Base-by-base conservation (phyloP, 805 yeast genomes). In the Candida multigemmis region DNA sequence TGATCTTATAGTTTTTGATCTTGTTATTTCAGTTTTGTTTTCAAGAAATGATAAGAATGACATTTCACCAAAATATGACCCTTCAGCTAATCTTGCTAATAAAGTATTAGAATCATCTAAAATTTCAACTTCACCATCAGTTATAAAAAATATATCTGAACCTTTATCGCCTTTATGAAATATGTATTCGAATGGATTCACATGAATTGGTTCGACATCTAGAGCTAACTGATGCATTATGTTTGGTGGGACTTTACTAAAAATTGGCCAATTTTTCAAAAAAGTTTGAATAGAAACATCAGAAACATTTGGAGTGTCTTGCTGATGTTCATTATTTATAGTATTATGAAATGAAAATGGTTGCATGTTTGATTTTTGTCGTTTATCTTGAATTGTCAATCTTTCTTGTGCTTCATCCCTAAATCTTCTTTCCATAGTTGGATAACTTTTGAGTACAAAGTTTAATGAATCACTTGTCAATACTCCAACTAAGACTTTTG, bases 371-470 rank as follows among this genome's bases (percentile, higher is more conserved):
- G 15, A 56, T 31, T 65, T 53, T 35, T 64, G 67, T 41, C 73
- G 62, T 46, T 77, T 74, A 27, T 76, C 83, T 39, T 70, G 77
- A 74, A 77, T 71, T 4, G 80, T 77, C 33, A 80, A 52, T 27
- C 89, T 58, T 45, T 79, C 86, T 42, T 80, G 86, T 3, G 85
- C 87, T 42, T 80, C 89, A 46, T 80, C 84, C 35, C 87, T 56
- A 22, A 80, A 77, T 25, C 74, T 60, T 32, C 82, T 55, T 44
- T 79, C 87, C 21, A 80, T 70, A 3, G 53, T 47, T 0, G 89
- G 87, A 45, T 71, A 78, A 31, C 65, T 68, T 1, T 75, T 71
- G 14, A 80, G 53, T 1, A 80, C 79, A 7, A 60, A 51, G 34
- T 68, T 66, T 25, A 80, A 60, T 7, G 74, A 68, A 31, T 75